Conservation (phyloP, 805 yeast species). For the Starmerella bacillaris region DNA sequence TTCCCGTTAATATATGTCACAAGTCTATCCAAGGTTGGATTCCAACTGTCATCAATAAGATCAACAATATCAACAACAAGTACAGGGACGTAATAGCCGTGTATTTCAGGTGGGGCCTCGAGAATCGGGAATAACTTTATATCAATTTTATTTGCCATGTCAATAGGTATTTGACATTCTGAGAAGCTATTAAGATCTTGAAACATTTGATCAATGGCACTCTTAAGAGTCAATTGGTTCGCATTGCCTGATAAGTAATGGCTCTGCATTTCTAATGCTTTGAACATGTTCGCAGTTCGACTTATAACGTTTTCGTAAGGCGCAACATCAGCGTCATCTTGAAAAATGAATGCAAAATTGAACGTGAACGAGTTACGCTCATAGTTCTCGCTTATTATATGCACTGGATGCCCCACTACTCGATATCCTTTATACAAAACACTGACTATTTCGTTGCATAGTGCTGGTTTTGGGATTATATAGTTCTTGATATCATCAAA, state of each 20-base stretch:
- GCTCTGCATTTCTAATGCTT: constrained; percentile 77
- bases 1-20: constrained; percentile 76
- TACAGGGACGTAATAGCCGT: constrained; percentile 77
- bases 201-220: constrained; percentile 71
- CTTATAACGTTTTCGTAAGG: constrained; percentile 75
- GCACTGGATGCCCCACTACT: constrained; percentile 78
- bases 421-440: constrained; percentile 52
- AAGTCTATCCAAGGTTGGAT: constrained; percentile 83
- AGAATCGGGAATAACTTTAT: constrained; percentile 84
- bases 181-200: constrained; percentile 90
- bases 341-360: constrained; percentile 83
- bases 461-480: constrained; percentile 79
- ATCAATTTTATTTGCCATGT: constrained; percentile 74
- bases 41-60: constrained; percentile 85
- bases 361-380: constrained; percentile 84
- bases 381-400: constrained; percentile 53
- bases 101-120: constrained; percentile 58
- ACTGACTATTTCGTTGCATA: constrained; percentile 67
- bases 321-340: constrained; percentile 58
- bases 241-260: constrained; percentile 44
- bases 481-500: constrained; percentile 80
- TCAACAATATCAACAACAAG: constrained; percentile 59
- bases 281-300: constrained; percentile 73
- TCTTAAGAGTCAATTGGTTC: constrained; percentile 39
- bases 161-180: constrained; percentile 88